Evolutionary conservation across 1,284 basidiomycete species (phyloP).

Genomic region (Blastosporella zonata): DNA sequence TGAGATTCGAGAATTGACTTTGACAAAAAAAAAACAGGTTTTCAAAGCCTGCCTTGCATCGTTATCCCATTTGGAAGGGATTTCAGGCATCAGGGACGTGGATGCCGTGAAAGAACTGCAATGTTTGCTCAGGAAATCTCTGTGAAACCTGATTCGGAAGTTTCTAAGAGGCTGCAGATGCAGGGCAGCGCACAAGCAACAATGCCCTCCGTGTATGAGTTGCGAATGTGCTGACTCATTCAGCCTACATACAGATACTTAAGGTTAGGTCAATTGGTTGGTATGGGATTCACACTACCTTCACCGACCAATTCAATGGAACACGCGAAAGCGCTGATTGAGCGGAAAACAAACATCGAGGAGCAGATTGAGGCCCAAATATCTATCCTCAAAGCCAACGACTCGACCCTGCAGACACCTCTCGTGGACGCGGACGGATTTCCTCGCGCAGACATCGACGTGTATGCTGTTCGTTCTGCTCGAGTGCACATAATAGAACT

Average conservation of each 20-base stretch:
- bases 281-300: conserved; percentile 47
- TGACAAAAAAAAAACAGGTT: too few relatives aligned
- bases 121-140: too few relatives aligned
- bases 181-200: too few relatives aligned
- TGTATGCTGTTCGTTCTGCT: conserved; percentile 78
- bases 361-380: conserved; percentile 58
- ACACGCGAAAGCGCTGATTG: conserved; percentile 56
- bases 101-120: too few relatives aligned
- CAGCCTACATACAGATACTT: neutral
- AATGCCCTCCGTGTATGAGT: too few relatives aligned
- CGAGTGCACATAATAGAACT: conserved; percentile 71
- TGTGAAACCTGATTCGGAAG: too few relatives aligned
- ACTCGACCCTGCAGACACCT: conserved; percentile 61
- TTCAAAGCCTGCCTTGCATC: too few relatives aligned
- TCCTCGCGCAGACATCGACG: conserved; percentile 79
- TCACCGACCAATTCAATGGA: conserved; percentile 46
- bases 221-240: neutral
- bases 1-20: too few relatives aligned
- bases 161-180: too few relatives aligned
- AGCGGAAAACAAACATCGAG: conserved; percentile 62
- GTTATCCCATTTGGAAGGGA: too few relatives aligned
- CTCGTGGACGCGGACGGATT: conserved; percentile 85
- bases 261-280: neutral
- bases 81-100: too few relatives aligned
- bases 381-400: conserved; percentile 57